Evolutionary conservation across 2,329 filamentous ascomycete species (phyloP), one percentile per base, ranked within the genome.

Genomic region (Penicillium sp.): DNA sequence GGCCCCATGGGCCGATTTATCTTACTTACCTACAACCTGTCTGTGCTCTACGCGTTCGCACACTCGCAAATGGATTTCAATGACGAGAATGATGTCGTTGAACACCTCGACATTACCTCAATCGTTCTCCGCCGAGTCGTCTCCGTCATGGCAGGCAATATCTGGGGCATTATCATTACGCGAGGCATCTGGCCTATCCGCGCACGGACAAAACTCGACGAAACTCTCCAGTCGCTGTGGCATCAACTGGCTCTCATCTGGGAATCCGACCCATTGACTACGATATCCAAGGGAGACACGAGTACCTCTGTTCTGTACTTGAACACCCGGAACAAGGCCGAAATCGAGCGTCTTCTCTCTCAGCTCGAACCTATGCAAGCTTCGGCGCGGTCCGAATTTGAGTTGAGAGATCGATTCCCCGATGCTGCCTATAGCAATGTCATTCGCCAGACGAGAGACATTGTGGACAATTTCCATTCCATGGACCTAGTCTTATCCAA

Each of bases 171-270:
- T 60, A 84, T 98, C 51, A 85, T 98, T 60, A 97, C 93, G 50
- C 86, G 94, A 59, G 72, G 96, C 50, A 88, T 98, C 63, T 98
- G 93, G 91, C 94, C 95, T 6, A 95, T 97, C 61, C 95, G 91
- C 35, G 95, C 92, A 1, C 85, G 95, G 44, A 83, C 85, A 61
- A 96, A 96, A 76, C 87, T 98, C 68, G 91, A 95, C 70, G 89
- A 96, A 69, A 94, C 93, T 1, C 82, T 97, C 11, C 90, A 91
- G 27, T 82, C 96, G 16, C 81, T 99, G 13, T 98, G 95, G 85
- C 83, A 99, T 9, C 91, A 96, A 59, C 94, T 99, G 87, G 91
- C 92, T 16, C 83, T 98, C 37, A 94, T 97, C 64, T 99, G 95
- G 95, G 96, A 94, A 77, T 87, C 93, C 46, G 94, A 96, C 9